Conservation (phyloP, 2,329 filamentous ascomycete species). For the Fusarium gaditjirri region DNA sequence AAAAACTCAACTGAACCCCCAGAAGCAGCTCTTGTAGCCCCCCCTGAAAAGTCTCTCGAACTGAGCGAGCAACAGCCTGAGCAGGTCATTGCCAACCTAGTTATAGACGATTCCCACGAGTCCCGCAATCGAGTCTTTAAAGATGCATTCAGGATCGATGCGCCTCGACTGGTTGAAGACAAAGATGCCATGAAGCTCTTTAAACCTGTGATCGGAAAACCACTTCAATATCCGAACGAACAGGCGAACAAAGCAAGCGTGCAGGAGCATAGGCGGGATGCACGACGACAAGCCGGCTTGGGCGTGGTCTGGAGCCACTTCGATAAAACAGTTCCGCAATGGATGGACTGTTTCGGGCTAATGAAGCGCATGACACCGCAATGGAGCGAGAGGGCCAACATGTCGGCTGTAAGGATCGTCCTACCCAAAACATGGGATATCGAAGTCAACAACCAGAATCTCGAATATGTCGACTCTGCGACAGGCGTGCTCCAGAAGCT, state of each 20-base stretch:
- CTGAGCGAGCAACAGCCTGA: conserved; percentile 5
- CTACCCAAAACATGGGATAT: conserved; percentile 50
- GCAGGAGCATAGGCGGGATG: conserved; percentile 34
- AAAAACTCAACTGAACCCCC: neutral
- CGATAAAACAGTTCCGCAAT: conserved; percentile 48
- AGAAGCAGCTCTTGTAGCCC: conserved; percentile 2
- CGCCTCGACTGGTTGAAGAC: conserved; percentile 25
- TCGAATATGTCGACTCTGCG: conserved; percentile 50
- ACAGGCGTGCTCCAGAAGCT: conserved; percentile 49
- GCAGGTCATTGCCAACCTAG: conserved; percentile 17
- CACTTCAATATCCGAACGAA: conserved; percentile 45
- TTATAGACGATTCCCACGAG: conserved; percentile 19
- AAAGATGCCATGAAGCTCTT: conserved; percentile 33
- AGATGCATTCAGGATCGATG: conserved; percentile 44
- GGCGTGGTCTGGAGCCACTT: conserved; percentile 49
- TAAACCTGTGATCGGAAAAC: conserved; percentile 45
- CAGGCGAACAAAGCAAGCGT: conserved; percentile 39
- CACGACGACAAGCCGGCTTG: conserved; percentile 52
- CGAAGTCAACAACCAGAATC: conserved; percentile 48
- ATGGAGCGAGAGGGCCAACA: conserved; percentile 45
- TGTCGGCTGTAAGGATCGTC: conserved; percentile 52
- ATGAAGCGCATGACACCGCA: conserved; percentile 53
- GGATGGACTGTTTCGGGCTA: conserved; percentile 53
- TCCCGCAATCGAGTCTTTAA: conserved; percentile 46
- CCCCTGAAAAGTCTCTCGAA: neutral